phyloP scores from a whole-genome alignment of 441 rosid species.

The Euphorbia celastroides region DNA sequence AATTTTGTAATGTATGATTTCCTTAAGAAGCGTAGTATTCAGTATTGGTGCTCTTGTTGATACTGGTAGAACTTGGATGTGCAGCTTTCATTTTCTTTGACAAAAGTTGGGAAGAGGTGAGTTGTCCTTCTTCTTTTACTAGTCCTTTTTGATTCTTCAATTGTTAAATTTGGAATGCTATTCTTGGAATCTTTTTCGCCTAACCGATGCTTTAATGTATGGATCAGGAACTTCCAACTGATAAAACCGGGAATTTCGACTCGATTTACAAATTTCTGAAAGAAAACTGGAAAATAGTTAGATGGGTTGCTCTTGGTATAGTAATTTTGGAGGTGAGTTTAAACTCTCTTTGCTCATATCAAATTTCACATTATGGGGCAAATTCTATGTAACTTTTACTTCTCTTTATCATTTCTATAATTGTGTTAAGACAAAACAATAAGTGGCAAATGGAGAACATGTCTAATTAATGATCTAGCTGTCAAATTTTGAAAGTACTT shows the following conservation, averaged over 20 bases:
- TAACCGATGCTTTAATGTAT: constrained; percentile 9
- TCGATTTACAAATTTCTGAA: constrained; percentile 68
- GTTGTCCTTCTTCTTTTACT: constrained; percentile 16
- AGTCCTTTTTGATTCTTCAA: background rate
- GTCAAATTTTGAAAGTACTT: background rate
- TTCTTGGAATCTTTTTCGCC: constrained; percentile 1
- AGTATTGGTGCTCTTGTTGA: constrained; percentile 67
- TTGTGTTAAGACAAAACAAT: background rate
- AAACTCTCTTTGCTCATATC: constrained; percentile 1
- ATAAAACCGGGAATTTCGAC: constrained; percentile 78
- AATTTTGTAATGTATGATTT: constrained; percentile 22
- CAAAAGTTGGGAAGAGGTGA: constrained; percentile 81
- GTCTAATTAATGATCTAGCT: background rate
- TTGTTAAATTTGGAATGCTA: background rate
- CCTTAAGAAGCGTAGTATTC: constrained; percentile 83
- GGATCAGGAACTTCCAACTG: constrained; percentile 75
- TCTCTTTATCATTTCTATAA: background rate
- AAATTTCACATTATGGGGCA: background rate
- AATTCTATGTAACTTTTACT: too few relatives aligned
- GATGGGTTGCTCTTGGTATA: constrained; percentile 92
- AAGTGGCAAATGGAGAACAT: background rate
- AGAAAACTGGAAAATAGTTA: constrained; percentile 75
- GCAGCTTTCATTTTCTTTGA: constrained; percentile 91
- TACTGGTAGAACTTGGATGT: constrained; percentile 80
- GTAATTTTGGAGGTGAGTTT: constrained; percentile 75